Conservation (phyloP, 257 asterid species). For the Ilex asprella region DNA sequence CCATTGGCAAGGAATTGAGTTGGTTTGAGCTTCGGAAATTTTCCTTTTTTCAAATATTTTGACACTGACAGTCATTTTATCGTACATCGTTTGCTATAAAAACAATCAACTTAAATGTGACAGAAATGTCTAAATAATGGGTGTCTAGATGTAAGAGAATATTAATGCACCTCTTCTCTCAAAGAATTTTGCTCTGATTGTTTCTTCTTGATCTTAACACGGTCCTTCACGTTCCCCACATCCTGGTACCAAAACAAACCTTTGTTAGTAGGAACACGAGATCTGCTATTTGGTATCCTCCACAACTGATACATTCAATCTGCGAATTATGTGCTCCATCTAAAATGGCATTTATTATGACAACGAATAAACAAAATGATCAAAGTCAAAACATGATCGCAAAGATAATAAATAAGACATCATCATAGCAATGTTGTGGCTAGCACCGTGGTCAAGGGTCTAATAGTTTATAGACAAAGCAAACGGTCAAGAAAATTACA, state of each 20-base stretch:
- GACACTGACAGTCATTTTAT: too few species aligned
- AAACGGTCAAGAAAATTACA: not conserved
- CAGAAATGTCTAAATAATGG: not conserved
- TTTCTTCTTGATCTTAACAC: constrained; percentile 36
- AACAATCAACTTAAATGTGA: not conserved
- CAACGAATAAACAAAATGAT: too few species aligned
- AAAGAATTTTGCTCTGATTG: constrained; percentile 50
- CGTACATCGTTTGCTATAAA: too few species aligned
- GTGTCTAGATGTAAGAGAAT: not conserved
- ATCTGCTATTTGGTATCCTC: not conserved
- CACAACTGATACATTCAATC: too few species aligned
- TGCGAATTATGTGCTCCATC: not conserved
- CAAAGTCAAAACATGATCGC: too few species aligned
- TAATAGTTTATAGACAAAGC: not conserved
- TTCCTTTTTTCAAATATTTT: too few species aligned
- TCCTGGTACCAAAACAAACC: constrained; percentile 33
- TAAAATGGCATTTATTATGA: too few species aligned
- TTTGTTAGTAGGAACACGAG: constrained; percentile 1
- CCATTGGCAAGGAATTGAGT: too few species aligned
- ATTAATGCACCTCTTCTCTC: constrained; percentile 69
- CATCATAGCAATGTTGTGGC: not conserved
- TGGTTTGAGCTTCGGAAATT: too few species aligned
- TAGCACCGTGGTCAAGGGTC: not conserved
- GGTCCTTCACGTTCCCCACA: constrained; percentile 25
- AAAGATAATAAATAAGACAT: too few species aligned